phyloP scores from a whole-genome alignment of 257 asterid species.

The Plantago elongata region DNA sequence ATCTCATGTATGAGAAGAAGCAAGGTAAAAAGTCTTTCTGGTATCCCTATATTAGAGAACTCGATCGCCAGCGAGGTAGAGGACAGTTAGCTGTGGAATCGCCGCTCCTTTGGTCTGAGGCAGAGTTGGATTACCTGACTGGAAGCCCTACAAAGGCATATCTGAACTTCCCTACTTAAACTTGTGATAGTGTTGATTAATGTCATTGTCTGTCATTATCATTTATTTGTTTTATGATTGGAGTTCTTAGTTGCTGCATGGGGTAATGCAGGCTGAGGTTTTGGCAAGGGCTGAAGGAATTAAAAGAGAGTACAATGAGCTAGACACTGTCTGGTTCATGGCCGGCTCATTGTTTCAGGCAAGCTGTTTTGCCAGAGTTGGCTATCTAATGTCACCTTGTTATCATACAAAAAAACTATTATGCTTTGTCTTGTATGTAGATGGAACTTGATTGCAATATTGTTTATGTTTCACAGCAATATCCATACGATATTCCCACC shows the following conservation, averaged over 20 bases:
- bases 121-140: conserved; percentile 71
- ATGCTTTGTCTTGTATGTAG: background rate
- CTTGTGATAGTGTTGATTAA: conserved; percentile 16
- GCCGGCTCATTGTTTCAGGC: conserved; percentile 98
- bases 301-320: conserved; percentile 91
- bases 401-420: background rate
- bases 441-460: background rate
- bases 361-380: conserved; percentile 2
- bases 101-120: conserved; percentile 91
- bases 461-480: conserved; percentile 64
- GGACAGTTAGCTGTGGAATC: conserved; percentile 99
- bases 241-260: conserved; percentile 21
- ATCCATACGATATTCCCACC: conserved; percentile 95
- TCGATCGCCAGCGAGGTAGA: conserved; percentile 94
- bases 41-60: conserved; percentile 91
- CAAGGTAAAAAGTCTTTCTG: conserved; percentile 93
- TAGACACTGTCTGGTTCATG: conserved; percentile 99
- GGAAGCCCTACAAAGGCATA: conserved; percentile 95
- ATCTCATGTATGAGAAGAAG: conserved; percentile 98
- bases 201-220: background rate
- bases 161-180: conserved; percentile 19
- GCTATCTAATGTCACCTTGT: conserved; percentile 1
- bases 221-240: background rate
- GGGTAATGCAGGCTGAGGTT: conserved; percentile 61
- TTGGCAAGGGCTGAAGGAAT: conserved; percentile 85